phyloP scores from a whole-genome alignment of 148 eudicot genomes.

The Chenopodium suecicum region DNA sequence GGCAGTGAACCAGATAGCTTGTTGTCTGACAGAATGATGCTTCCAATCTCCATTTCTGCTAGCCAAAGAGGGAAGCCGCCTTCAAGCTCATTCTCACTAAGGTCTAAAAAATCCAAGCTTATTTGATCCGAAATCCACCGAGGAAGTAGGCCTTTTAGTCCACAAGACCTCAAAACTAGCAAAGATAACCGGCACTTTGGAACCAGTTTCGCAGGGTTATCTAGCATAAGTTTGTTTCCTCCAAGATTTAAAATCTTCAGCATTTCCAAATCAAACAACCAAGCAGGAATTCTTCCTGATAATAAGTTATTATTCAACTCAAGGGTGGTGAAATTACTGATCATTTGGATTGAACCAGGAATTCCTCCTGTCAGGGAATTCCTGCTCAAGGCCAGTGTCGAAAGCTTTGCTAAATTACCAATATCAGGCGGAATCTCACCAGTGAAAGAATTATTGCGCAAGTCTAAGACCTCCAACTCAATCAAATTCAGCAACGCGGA shows the following conservation, averaged over 20 bases:
- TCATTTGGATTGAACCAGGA: slow-evolving; percentile 35
- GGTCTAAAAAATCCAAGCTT: slow-evolving; percentile 40
- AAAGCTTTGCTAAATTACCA: slow-evolving; percentile 37
- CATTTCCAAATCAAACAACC: slow-evolving; percentile 40
- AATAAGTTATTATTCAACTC: slow-evolving; percentile 38
- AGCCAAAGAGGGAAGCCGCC: slow-evolving; percentile 50
- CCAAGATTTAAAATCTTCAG: slow-evolving; percentile 37
- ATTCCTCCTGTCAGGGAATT: slow-evolving; percentile 44
- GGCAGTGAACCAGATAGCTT: slow-evolving; percentile 52
- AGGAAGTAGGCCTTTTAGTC: slow-evolving; percentile 43
- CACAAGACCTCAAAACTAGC: slow-evolving; percentile 45
- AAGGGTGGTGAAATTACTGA: slow-evolving; percentile 37
- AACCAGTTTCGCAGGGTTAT: slow-evolving; percentile 26
- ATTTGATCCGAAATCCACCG: slow-evolving; percentile 50
- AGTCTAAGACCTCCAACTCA: slow-evolving; percentile 36
- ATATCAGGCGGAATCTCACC: slow-evolving; percentile 33
- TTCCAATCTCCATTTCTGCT: slow-evolving; percentile 51
- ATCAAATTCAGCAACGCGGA: slow-evolving; percentile 27
- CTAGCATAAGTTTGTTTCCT: slow-evolving; percentile 36
- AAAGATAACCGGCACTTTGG: slow-evolving; percentile 42
- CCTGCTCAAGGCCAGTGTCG: slow-evolving; percentile 33
- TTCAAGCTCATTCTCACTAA: slow-evolving; percentile 42
- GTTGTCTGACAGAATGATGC: slow-evolving; percentile 49
- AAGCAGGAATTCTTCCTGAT: slow-evolving; percentile 40
- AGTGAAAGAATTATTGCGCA: slow-evolving; percentile 38